Conservation (phyloP, 176 grass and related monocot genomes). For the Musa schizocarpa region DNA sequence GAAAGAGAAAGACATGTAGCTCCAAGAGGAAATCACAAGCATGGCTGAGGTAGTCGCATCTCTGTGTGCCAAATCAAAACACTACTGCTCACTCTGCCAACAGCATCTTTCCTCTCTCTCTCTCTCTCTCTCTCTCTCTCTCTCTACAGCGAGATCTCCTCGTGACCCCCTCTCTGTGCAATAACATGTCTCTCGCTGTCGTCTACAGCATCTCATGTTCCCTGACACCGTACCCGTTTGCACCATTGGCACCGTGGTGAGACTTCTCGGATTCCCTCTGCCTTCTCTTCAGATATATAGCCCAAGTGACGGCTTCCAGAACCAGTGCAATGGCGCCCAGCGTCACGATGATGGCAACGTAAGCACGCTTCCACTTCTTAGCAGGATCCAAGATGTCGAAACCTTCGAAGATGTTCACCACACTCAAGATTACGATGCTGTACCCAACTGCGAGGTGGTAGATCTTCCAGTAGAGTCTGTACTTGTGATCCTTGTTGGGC, state of each 20-base stretch:
- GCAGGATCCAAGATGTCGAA: constrained; percentile 2
- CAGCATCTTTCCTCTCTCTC: background rate
- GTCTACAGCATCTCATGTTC: background rate
- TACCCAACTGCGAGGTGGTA: constrained; percentile 7
- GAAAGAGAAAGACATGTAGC: background rate
- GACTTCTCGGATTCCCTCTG: background rate
- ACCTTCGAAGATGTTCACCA: constrained; percentile 18
- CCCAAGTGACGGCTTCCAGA: constrained; percentile 5
- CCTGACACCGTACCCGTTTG: background rate
- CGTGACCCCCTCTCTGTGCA: background rate
- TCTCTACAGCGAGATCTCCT: background rate
- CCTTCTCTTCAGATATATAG: background rate
- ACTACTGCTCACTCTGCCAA: background rate
- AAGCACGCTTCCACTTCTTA: constrained; percentile 12
- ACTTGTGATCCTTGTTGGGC: constrained; percentile 18
- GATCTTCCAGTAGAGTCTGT: constrained; percentile 14
- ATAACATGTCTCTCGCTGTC: background rate
- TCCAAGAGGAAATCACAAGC: background rate
- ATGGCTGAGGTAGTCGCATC: background rate
- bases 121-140: background rate
- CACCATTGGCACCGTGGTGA: background rate
- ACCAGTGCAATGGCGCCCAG: background rate
- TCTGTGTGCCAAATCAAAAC: background rate
- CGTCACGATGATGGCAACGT: background rate
- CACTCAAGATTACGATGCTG: background rate